These are phyloP conservation scores for Jaenimonas drosophilae DNA, from an alignment of 208 protist genomes.

Conservation along the genomic window DNA sequence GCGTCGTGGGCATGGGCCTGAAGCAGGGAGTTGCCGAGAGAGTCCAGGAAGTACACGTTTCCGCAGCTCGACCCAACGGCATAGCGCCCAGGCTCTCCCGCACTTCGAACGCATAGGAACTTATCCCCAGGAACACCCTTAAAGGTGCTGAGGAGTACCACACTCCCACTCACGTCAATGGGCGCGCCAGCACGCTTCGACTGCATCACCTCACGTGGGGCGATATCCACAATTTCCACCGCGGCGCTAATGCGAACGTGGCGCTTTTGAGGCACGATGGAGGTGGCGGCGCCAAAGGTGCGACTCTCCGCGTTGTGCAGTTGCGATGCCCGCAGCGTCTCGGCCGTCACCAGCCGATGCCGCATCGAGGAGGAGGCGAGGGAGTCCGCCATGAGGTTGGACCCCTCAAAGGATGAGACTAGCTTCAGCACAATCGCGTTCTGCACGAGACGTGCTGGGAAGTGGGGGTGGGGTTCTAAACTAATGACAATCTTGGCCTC, in stretches of 20 bases:
- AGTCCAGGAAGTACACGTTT: constrained; percentile 80
- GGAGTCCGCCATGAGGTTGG: constrained; percentile 36
- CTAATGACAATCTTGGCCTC: constrained; percentile 47
- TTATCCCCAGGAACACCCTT: constrained; percentile 55
- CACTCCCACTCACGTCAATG: constrained; percentile 45
- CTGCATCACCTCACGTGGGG: constrained; percentile 46
- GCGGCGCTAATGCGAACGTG: constrained; percentile 66
- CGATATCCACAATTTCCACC: constrained; percentile 76
- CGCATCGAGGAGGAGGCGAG: constrained; percentile 41
- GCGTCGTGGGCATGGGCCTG: constrained; percentile 68
- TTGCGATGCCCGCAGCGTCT: constrained; percentile 29
- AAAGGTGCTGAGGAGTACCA: constrained; percentile 55
- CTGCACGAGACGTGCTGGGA: constrained; percentile 48
- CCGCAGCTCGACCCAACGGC: constrained; percentile 67
- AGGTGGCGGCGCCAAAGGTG: not conserved
- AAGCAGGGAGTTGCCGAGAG: constrained; percentile 66
- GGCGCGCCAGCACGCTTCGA: constrained; percentile 16
- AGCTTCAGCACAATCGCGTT: constrained; percentile 43
- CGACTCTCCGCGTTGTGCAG: constrained; percentile 3
- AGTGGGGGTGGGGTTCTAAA: constrained; percentile 72
- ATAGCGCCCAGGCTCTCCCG: constrained; percentile 50
- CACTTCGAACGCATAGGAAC: constrained; percentile 61
- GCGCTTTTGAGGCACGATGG: constrained; percentile 18
- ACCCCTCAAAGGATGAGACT: constrained; percentile 37
- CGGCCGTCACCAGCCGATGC: constrained; percentile 48